These are phyloP conservation scores for Gnomoniopsis smithogilvyi DNA, from an alignment of 2,329 filamentous ascomycete genomes.

Conservation along the genomic window DNA sequence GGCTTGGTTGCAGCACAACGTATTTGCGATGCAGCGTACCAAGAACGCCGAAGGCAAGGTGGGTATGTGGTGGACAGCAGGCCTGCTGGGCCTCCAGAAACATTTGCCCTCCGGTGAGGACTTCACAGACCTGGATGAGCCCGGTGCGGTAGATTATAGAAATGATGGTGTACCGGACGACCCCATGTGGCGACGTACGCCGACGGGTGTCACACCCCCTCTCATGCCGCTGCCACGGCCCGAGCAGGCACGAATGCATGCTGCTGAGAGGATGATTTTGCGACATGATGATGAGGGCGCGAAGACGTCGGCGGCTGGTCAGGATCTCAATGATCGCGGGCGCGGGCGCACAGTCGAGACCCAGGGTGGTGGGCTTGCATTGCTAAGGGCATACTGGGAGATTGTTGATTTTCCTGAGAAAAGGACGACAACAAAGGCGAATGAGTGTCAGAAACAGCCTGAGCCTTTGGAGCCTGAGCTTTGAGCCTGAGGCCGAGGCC, in stretches of 20 bases:
- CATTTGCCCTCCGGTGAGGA: slow-evolving; percentile 11
- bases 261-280: background rate
- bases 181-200: slow-evolving; percentile 10
- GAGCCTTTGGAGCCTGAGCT: too few species aligned
- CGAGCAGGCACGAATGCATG: background rate
- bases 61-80: slow-evolving; percentile 23
- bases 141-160: slow-evolving; percentile 18
- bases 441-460: background rate
- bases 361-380: slow-evolving; percentile 16
- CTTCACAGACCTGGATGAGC: slow-evolving; percentile 1
- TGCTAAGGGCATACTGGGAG: slow-evolving; percentile 16
- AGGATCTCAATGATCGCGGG: slow-evolving; percentile 17
- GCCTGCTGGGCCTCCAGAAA: slow-evolving; percentile 9
- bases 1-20: slow-evolving; percentile 17
- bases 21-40: slow-evolving; percentile 14
- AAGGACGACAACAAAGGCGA: background rate
- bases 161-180: slow-evolving; percentile 18
- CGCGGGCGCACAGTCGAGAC: slow-evolving; percentile 19
- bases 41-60: slow-evolving; percentile 7
- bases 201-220: slow-evolving; percentile 9
- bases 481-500: too few species aligned
- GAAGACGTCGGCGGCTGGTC: background rate
- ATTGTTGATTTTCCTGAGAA: slow-evolving; percentile 6
- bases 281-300: background rate
- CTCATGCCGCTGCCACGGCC: background rate